phyloP scores from a whole-genome alignment of 768 basidiomycete species.

The Trametes meyenii region DNA sequence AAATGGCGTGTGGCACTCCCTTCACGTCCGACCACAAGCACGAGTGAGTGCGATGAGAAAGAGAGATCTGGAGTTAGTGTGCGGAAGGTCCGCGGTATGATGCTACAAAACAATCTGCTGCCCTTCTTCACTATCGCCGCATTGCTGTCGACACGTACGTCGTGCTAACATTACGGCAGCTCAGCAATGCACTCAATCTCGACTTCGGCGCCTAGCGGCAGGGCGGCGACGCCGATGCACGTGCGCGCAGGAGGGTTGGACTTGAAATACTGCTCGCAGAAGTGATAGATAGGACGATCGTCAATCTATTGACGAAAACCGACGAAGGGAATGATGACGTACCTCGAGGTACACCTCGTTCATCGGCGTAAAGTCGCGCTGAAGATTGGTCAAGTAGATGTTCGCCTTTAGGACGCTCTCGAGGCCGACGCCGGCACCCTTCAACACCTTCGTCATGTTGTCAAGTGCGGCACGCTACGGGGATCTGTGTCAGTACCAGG shows the following conservation, averaged over 20 bases:
- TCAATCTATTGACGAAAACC: background rate
- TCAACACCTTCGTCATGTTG: constrained; percentile 43
- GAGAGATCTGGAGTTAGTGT: no score
- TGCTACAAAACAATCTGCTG: no score
- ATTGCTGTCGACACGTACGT: no score
- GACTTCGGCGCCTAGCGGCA: constrained; percentile 56
- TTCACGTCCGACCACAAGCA: background rate
- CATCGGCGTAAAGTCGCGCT: constrained; percentile 42
- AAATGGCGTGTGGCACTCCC: no score
- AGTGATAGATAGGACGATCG: background rate
- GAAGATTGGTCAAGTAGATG: constrained; percentile 42
- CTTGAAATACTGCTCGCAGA: constrained; percentile 47
- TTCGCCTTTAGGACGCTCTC: constrained; percentile 45
- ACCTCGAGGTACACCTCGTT: constrained; percentile 44
- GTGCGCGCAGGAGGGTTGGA: constrained; percentile 56
- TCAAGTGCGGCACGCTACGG: constrained; percentile 39
- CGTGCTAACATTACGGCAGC: constrained; percentile 19
- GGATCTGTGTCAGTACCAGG: background rate
- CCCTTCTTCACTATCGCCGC: no score
- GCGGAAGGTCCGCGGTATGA: no score
- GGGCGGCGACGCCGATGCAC: constrained; percentile 55
- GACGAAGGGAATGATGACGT: background rate
- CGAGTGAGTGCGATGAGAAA: background rate
- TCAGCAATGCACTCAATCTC: constrained; percentile 67
- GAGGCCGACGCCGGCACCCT: constrained; percentile 41